Conservation (phyloP, 768 basidiomycete genomes). For the Strobilomyces echinocephalus region DNA sequence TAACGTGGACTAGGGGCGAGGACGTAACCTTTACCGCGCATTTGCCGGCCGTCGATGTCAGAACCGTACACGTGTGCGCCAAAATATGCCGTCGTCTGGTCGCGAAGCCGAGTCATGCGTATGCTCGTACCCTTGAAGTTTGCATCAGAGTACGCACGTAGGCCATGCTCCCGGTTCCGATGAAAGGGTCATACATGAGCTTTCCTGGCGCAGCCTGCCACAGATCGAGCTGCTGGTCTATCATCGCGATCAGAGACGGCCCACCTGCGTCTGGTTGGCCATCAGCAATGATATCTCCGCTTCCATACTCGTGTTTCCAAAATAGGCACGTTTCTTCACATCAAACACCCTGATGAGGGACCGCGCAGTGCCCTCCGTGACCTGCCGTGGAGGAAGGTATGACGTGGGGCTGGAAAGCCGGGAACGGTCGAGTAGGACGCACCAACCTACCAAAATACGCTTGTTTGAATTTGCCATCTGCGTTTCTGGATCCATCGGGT, state of each 20-base stretch:
- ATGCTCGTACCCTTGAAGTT: not conserved
- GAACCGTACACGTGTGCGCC: slow-evolving; percentile 86
- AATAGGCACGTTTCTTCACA: slow-evolving; percentile 86
- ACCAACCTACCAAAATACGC: slow-evolving; percentile 89
- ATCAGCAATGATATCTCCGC: slow-evolving; percentile 92
- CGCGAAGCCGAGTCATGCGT: not conserved
- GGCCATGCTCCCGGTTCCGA: slow-evolving; percentile 88
- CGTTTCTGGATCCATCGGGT: slow-evolving; percentile 47
- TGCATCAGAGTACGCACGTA: slow-evolving; percentile 46
- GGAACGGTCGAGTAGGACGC: slow-evolving; percentile 28
- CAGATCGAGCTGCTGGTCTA: not conserved
- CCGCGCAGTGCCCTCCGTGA: slow-evolving; percentile 65
- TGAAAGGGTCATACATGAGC: slow-evolving; percentile 92
- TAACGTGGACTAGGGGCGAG: not conserved
- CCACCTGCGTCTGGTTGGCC: slow-evolving; percentile 90
- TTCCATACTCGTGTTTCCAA: slow-evolving; percentile 98
- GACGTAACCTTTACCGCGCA: slow-evolving; percentile 79
- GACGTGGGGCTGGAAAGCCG: not conserved
- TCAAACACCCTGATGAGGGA: slow-evolving; percentile 65
- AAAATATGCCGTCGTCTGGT: slow-evolving; percentile 79
- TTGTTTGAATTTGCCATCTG: slow-evolving; percentile 63
- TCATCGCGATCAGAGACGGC: slow-evolving; percentile 8
- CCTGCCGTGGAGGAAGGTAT: slow-evolving; percentile 27
- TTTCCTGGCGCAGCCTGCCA: slow-evolving; percentile 80
- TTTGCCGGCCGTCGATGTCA: slow-evolving; percentile 96